Base-by-base conservation (phyloP, 2,329 filamentous ascomycete genomes). In the Chaetomium globosum region DNA sequence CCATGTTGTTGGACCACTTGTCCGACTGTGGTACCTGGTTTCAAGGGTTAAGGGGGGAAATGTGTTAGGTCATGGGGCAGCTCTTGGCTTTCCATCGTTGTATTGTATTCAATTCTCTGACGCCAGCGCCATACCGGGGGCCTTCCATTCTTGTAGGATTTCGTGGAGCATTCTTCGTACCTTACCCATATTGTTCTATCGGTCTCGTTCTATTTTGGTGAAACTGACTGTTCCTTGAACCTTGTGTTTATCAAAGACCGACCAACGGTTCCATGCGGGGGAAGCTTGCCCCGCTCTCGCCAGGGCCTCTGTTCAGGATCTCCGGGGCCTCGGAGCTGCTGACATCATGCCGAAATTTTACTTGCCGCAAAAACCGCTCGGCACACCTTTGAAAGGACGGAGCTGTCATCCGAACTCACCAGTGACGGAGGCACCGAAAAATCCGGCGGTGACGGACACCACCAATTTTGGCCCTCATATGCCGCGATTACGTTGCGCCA, bases 401-500 rank as follows among this genome's bases (percentile, higher is more conserved):
- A 53, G 4, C 58, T 21, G 13, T 4, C 28, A 58, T 61, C 43
- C 26, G 31, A 62, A 30, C 31, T 9, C 51, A 28, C 43, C 26
- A n/a, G 12, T 19, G 36, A 39, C 36, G 5, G 39, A n/a, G 19
- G 16, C 39, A 43, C 39, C 39, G 16, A n/a, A 43, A 43, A 7
- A 2, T 16, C 39, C 16, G 39, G 39, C 39, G 39, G 16, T 16
- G 16, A 43, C 39, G 7, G 5, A 43, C 39, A 43, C 19, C 39
- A 43, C 16, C 39, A 43, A 43, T 19, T n/a, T n/a, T 43, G 16
- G 7, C 39, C 39, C 16, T n/a, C 16, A 5, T 43, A 72, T 71
- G 70, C 59, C 70, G 16, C 64, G 58, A 59, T 26, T 68, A 66
- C 74, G 72, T 58, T 84, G 82, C 71, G 69, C 74, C 52, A 75